Conservation (phyloP, 176 grass and related monocot species). For the Tillandsia fasciculata region DNA sequence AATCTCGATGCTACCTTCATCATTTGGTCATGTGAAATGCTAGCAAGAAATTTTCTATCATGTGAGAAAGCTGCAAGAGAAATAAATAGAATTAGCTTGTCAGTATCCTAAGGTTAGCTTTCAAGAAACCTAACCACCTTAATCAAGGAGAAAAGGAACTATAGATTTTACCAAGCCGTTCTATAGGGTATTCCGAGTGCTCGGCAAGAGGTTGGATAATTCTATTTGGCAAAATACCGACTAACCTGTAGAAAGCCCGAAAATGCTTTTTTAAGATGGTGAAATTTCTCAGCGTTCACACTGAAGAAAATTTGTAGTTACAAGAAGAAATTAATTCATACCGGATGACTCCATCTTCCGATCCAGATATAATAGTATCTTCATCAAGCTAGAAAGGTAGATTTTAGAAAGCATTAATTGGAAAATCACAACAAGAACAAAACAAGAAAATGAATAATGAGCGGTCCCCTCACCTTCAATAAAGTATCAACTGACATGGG, state of each 20-base stretch:
- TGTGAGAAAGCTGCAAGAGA: constrained; percentile 53
- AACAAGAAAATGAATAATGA: constrained; percentile 8
- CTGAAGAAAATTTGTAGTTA: background rate
- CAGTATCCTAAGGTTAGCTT: background rate
- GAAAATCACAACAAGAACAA: background rate
- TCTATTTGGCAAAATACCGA: constrained; percentile 77
- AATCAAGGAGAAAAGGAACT: constrained; percentile 1
- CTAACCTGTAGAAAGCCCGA: constrained; percentile 45
- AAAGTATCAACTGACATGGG: constrained; percentile 74
- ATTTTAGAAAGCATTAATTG: background rate
- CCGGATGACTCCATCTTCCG: constrained; percentile 87
- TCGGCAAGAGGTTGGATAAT: constrained; percentile 87
- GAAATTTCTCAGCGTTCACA: background rate
- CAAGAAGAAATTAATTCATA: constrained; percentile 20
- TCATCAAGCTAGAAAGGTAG: constrained; percentile 67
- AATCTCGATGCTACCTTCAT: constrained; percentile 46
- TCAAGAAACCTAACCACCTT: constrained; percentile 9
- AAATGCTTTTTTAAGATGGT: background rate
- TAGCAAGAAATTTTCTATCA: constrained; percentile 71
- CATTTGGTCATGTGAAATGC: constrained; percentile 92
- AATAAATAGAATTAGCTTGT: constrained; percentile 3
- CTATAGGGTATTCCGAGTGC: constrained; percentile 93
- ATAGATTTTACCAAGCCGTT: constrained; percentile 53
- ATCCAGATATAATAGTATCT: constrained; percentile 80
- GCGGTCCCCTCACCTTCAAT: constrained; percentile 53